phyloP scores from a whole-genome alignment of 2,329 filamentous ascomycete species.

The Colletotrichum spaethianum region DNA sequence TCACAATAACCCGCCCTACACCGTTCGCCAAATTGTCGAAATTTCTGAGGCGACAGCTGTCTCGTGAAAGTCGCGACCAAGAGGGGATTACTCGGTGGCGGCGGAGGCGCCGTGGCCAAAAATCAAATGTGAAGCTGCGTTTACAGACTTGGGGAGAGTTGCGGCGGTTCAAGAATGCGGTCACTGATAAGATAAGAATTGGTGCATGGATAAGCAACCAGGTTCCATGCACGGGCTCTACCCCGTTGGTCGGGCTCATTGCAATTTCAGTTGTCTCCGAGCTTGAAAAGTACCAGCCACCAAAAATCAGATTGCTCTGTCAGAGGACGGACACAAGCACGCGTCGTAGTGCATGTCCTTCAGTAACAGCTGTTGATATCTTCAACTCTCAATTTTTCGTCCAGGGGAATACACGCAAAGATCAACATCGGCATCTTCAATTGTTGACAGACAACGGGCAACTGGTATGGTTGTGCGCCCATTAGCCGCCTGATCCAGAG shows the following conservation, averaged over 20 bases:
- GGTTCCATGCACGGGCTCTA: not conserved
- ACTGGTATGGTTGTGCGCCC: conserved; percentile 49
- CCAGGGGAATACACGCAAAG: conserved; percentile 60
- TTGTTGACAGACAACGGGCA: conserved; percentile 57
- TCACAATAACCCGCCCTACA: not conserved
- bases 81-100: not conserved
- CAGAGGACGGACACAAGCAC: not conserved
- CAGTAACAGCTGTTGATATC: conserved; percentile 51
- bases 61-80: not conserved
- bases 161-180: not conserved
- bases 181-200: conserved; percentile 13
- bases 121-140: not conserved
- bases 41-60: not conserved
- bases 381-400: conserved; percentile 55
- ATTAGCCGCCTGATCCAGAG: not conserved
- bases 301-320: not conserved
- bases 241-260: no score
- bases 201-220: not conserved
- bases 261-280: no score
- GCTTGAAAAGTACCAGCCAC: no score
- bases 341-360: not conserved
- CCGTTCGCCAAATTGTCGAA: not conserved
- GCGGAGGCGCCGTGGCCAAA: not conserved
- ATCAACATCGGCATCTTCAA: conserved; percentile 58
- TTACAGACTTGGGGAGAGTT: not conserved